Evolutionary conservation across 2,329 filamentous ascomycete species (phyloP), one percentile per base, ranked within the genome.

Genomic region (Aspergillus awamori): DNA sequence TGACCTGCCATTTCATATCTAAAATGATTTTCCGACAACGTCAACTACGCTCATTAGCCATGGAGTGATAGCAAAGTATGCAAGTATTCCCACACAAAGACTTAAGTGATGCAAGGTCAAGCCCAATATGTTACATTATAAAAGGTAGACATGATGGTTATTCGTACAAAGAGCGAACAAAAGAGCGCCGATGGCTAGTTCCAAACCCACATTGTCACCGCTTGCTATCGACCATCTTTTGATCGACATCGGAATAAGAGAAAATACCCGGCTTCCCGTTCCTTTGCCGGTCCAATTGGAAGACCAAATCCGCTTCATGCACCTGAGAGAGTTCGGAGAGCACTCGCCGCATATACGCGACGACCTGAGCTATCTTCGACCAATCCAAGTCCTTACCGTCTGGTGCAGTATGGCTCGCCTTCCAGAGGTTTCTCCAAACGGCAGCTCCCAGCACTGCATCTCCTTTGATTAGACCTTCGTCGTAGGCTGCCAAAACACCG

Each of bases 371-470:
- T 59, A 91, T 72, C 68, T 84, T 83, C 53, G 79, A 79, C 69
- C 87, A 81, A 75, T 91, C 85, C 17, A 89, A 82, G 58, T 88
- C 82, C 22, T 72, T 59, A 1, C 72, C 75, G 53, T 75, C 70
- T 2, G 73, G 67, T 5, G 67, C 70, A n/a, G 68, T 73, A 61
- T 86, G 82, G 49, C 80, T 81, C 22, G 86, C 92, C 80, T 94
- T 93, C 83, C 92, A 96, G 59, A 99, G 74, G 77, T 98, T 98
- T 71, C 95, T 85, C 95, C 95, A 99, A 52, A 99, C 82, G 8
- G 95, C 95, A 45, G 90, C 79, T 4, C 75, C 77, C 49, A 82
- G 72, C 56, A 81, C 76, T 8, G 79, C 78, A 70, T 83, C 79
- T 2, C 81, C 78, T 59, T 80, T 79, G 20, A 77, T 72, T 51